Evolutionary conservation across 2,329 filamentous ascomycete species (phyloP).

Genomic region (Trichophyton simii): DNA sequence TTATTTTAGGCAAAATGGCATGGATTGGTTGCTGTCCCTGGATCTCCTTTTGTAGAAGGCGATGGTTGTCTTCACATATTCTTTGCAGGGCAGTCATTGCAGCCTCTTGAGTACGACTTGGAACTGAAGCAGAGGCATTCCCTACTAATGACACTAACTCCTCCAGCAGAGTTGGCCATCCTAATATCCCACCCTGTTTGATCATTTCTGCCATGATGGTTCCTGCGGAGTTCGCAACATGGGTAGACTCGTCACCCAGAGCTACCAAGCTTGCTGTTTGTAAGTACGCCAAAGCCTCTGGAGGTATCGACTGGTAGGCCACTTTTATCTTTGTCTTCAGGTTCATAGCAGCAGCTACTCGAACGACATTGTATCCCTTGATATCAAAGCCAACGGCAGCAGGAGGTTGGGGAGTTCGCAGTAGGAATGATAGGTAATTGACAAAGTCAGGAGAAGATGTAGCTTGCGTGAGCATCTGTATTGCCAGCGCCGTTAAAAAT

Average conservation of each 20-base stretch:
- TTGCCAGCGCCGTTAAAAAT: background rate
- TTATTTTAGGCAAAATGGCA: conserved; percentile 78
- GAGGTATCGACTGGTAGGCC: conserved; percentile 62
- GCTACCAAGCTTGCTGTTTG: conserved; percentile 65
- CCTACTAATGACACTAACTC: conserved; percentile 67
- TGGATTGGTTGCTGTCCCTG: conserved; percentile 77
- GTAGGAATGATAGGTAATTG: conserved; percentile 90
- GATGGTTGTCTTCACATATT: conserved; percentile 93
- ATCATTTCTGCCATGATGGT: conserved; percentile 92
- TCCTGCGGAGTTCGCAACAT: conserved; percentile 80
- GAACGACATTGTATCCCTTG: conserved; percentile 59
- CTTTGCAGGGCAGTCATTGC: conserved; percentile 88
- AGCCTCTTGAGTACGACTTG: conserved; percentile 70
- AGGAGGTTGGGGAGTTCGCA: conserved; percentile 54
- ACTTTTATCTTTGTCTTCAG: conserved; percentile 84
- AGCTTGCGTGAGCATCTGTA: conserved; percentile 82
- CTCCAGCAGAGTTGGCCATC: conserved; percentile 81
- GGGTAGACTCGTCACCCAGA: conserved; percentile 65
- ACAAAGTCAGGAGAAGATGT: conserved; percentile 84
- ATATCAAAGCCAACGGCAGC: conserved; percentile 45
- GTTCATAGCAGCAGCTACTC: conserved; percentile 82
- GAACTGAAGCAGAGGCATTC: conserved; percentile 56
- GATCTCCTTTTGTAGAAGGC: conserved; percentile 73
- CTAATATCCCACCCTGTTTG: conserved; percentile 67
- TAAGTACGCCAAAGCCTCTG: conserved; percentile 61